phyloP scores from a whole-genome alignment of 805 yeast species.

The Priceomyces fermenticarens region DNA sequence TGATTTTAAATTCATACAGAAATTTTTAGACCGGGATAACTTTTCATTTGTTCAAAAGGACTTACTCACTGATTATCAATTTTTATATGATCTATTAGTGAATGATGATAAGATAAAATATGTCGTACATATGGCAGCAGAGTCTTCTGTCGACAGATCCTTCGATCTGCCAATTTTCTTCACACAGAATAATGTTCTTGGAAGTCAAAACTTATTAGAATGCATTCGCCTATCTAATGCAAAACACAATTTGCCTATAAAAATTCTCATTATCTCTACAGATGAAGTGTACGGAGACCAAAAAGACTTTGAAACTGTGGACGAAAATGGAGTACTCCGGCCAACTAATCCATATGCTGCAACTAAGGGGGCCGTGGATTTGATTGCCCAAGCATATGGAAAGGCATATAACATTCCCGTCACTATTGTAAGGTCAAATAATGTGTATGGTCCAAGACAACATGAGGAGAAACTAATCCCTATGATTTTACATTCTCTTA shows the following conservation, averaged over 20 bases:
- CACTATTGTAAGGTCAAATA: conserved; percentile 45
- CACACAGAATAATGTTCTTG: conserved; percentile 43
- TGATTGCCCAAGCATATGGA: conserved; percentile 44
- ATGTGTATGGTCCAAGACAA: conserved; percentile 53
- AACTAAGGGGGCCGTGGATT: conserved; percentile 52
- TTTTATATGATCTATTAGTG: conserved; percentile 15
- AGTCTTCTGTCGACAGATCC: conserved; percentile 52
- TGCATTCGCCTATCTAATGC: conserved; percentile 19
- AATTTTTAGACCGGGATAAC: conserved; percentile 11
- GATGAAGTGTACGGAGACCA: conserved; percentile 60
- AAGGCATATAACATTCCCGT: conserved; percentile 42
- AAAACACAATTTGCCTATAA: conserved; percentile 4
- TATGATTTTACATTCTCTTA: conserved; percentile 16
- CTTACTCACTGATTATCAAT: conserved; percentile 23
- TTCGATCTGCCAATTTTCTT: conserved; percentile 43
- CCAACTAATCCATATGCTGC: conserved; percentile 62
- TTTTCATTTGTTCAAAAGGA: conserved; percentile 32
- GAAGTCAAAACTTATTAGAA: conserved; percentile 49
- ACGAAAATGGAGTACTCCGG: conserved; percentile 35
- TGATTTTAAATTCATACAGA: conserved; percentile 20
- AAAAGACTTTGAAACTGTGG: conserved; percentile 12
- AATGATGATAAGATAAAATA: conserved; percentile 19
- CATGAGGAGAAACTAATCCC: conserved; percentile 54
- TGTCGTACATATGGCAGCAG: conserved; percentile 54
- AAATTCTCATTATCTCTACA: conserved; percentile 50